Conservation (phyloP, 2,329 filamentous ascomycete genomes). For the Penicillium aurantiogriseum region DNA sequence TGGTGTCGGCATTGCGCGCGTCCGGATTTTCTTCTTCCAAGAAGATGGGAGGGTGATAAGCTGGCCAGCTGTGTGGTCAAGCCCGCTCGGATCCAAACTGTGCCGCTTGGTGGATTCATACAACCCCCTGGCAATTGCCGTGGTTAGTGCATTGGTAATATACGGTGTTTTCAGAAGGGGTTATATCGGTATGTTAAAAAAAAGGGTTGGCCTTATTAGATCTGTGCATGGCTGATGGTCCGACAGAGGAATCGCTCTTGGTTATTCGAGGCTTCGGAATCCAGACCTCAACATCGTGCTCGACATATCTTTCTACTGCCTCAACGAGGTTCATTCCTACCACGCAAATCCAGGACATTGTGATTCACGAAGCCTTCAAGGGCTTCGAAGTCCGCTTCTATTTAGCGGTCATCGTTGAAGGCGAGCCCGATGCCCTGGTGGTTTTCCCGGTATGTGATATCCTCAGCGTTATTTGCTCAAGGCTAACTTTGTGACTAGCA, state of each 20-base stretch:
- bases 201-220: not conserved
- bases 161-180: slow-evolving; percentile 49
- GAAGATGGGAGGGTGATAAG: slow-evolving; percentile 27
- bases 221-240: slow-evolving; percentile 24
- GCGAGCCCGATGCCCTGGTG: slow-evolving; percentile 85
- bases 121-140: slow-evolving; percentile 44
- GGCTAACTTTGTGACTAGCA: slow-evolving; percentile 40
- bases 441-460: slow-evolving; percentile 70
- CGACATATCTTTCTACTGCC: slow-evolving; percentile 63
- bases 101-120: slow-evolving; percentile 39
- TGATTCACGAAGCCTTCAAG: slow-evolving; percentile 91
- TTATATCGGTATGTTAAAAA: slow-evolving; percentile 49
- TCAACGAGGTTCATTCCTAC: slow-evolving; percentile 83
- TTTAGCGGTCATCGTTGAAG: slow-evolving; percentile 83
- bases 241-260: slow-evolving; percentile 76
- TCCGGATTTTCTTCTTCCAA: slow-evolving; percentile 30
- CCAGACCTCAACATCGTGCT: slow-evolving; percentile 73
- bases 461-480: not conserved
- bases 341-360: slow-evolving; percentile 84
- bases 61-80: slow-evolving; percentile 37
- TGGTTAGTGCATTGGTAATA: slow-evolving; percentile 40
- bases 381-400: slow-evolving; percentile 91
- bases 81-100: slow-evolving; percentile 31
- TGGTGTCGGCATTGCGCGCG: slow-evolving; percentile 35
- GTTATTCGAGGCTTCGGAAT: slow-evolving; percentile 87